These are phyloP conservation scores for Lonicera japonica DNA, from an alignment of 129 eudicot genomes.

Conservation along the genomic window DNA sequence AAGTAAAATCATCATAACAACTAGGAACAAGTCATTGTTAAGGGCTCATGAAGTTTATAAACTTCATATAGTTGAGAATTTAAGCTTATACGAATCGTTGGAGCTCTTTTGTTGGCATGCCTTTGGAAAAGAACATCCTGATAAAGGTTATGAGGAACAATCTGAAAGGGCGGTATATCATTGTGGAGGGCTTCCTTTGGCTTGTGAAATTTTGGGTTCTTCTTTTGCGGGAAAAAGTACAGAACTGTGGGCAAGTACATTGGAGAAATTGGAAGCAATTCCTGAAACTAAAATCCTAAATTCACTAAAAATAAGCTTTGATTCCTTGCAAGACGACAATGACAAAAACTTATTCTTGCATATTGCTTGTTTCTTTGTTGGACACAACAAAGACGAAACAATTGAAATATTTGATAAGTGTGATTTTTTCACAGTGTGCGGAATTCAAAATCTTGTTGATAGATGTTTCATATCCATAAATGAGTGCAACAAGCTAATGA, in stretches of 20 bases:
- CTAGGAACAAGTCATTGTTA: no score
- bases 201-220: conserved; percentile 33
- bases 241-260: conserved; percentile 26
- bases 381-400: conserved; percentile 13
- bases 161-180: no score
- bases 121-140: conserved; percentile 21
- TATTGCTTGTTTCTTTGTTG: conserved; percentile 42
- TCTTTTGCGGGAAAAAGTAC: conserved; percentile 23
- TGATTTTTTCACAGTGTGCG: conserved; percentile 9
- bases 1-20: no score
- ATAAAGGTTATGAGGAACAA: conserved; percentile 25
- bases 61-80: not conserved
- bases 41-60: not conserved
- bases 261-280: no score
- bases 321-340: conserved; percentile 5
- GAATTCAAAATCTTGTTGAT: conserved; percentile 23
- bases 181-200: no score
- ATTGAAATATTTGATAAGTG: conserved; percentile 9
- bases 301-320: no score
- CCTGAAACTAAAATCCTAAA: no score
- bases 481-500: conserved; percentile 8
- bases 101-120: conserved; percentile 32
- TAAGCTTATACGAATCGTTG: conserved; percentile 11
- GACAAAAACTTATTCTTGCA: conserved; percentile 26
- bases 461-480: conserved; percentile 21